phyloP scores from a whole-genome alignment of 345 rosid species.

The Iberis pinnata region DNA sequence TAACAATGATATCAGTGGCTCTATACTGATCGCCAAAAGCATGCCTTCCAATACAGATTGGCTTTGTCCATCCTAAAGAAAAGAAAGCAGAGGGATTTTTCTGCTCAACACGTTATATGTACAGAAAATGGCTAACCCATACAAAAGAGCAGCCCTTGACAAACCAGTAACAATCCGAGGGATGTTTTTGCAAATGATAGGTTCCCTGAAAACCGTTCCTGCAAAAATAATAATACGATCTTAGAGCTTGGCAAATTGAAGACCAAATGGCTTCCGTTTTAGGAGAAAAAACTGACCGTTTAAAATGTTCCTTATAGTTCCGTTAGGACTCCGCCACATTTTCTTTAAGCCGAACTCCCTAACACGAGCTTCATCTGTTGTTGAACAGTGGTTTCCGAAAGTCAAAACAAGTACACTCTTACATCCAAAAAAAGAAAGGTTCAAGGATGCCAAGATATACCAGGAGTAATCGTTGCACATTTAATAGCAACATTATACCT shows the following conservation, averaged over 20 bases:
- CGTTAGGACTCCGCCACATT: slow-evolving; percentile 98
- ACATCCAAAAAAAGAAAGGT: background rate
- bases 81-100: background rate
- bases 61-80: slow-evolving; percentile 77
- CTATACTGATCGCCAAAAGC: slow-evolving; percentile 95
- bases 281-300: slow-evolving; percentile 51
- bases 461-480: slow-evolving; percentile 62
- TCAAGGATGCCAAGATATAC: slow-evolving; percentile 24
- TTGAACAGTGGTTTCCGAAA: background rate
- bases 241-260: background rate
- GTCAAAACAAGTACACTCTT: background rate
- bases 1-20: slow-evolving; percentile 72
- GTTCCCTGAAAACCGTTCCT: slow-evolving; percentile 95
- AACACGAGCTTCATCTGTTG: slow-evolving; percentile 76
- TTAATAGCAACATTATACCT: slow-evolving; percentile 60
- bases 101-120: background rate
- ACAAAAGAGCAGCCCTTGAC: slow-evolving; percentile 12
- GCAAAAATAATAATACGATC: slow-evolving; percentile 13
- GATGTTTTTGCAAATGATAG: slow-evolving; percentile 72
- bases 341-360: slow-evolving; percentile 68
- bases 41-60: slow-evolving; percentile 97
- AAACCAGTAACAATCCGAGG: slow-evolving; percentile 80
- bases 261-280: background rate
- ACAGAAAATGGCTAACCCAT: background rate
- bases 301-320: slow-evolving; percentile 83